Evolutionary conservation across 1,284 basidiomycete genomes (phyloP), one percentile per base, ranked within the genome.

Genomic region (Cutaneotrichosporon mucoides): DNA sequence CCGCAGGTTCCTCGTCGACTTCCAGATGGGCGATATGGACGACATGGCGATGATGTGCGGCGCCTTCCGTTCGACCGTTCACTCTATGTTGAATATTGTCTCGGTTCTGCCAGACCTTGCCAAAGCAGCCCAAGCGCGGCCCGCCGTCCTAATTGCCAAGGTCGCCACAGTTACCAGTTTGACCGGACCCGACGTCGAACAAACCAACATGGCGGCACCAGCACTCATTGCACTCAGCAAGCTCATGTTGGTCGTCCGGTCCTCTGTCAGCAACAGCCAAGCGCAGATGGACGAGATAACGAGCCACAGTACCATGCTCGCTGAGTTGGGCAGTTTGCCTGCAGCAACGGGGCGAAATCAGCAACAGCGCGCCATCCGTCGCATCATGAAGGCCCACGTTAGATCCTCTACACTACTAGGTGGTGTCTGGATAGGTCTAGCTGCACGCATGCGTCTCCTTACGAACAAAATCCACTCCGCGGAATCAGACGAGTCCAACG

Each of bases 331-430:
- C 9, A 57, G 63, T 13, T 58, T 56, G 11, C 69, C 74, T 8
- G 66, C 75, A 0, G 65, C 66, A n/a, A 57, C 60, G 61, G 73
- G 74, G 5, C 70, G 75, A 13, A 72, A 77, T 46, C 73, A 75
- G 56, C 74, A 74, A 52, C 73, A 75, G 48, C 62, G 74, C 1
- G 67, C 68, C 36, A 68, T 77, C 44, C 54, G 75, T n/a, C 65
- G 69, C 2, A 63, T 69, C 13, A 55, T 70, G 37, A 65, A 68
- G 48, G 52, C 61, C 4, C 57, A 60, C 34, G 66, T 53, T 46
- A 61, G 58, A 37, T 56, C 47, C 5, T 65, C 55, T 36, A 67
- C 53, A 13, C 60, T 59, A 42, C 60, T 51, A 16, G 55, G 67
- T 34, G 66, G 68, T 6, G 55, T 70, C 3, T 75, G 72, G 73